Base-by-base conservation (phyloP, 768 basidiomycete genomes). In the Naganishia kalamii region DNA sequence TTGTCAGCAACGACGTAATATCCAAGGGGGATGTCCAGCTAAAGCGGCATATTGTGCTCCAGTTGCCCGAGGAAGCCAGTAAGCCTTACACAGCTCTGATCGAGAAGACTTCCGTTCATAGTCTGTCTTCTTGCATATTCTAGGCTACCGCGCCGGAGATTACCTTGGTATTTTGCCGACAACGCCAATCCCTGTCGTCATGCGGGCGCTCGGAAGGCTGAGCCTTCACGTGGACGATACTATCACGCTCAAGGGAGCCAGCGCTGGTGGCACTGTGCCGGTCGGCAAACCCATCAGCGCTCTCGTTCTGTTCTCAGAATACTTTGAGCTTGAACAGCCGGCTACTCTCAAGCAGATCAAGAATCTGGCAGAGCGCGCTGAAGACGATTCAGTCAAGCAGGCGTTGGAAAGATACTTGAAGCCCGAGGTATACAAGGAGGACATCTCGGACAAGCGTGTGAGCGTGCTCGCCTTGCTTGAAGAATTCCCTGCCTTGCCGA, bases 311-410 rank as follows among this genome's bases (percentile, higher is more conserved):
- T 72, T 84, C 15, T 73, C 77, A 4, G 81, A 81, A 3, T 84
- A 82, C 62, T 76, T 84, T 44, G 83, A 83, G 65, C 73, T 84
- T 12, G 80, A 80, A 0, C 83, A 84, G 68, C 81, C 82, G 0
- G 82, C 81, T 1, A 82, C 82, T 8, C 74, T 79, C 6, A 73
- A 79, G 19, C 80, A 83, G 67, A 71, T 83, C 21, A 77, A 77
- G 21, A 69, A 69, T 25, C 70, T 83, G 49, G 49, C 72, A 8
- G 66, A 76, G 1, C 67, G 67, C 10, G 68, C 77, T 12, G 73
- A 72, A 13, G 68, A 72, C 0, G 76, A 72, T 0, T 48, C 46
- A 19, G 19, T 68, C 0, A 78, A 79, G n/a, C 66, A 68, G 3
- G 72, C 74, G 25, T 65, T 83, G 4, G 70, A 77, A 23, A 72